Evolutionary conservation across 352 stramenopile species (phyloP).

Genomic region (Globisporangium mamillatum): DNA sequence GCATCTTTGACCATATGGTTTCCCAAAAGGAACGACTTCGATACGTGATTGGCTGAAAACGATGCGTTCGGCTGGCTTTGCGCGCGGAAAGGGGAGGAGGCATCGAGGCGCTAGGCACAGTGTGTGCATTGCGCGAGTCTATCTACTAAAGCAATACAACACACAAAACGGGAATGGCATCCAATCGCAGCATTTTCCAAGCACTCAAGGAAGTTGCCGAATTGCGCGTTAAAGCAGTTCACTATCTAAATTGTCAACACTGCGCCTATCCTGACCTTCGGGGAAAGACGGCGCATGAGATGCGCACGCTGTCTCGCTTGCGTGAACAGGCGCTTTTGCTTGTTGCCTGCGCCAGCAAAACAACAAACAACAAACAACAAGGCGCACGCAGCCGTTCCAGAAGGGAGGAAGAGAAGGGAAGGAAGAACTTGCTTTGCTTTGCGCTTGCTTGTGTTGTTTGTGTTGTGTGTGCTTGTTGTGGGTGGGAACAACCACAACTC

Average conservation of each 20-base stretch:
- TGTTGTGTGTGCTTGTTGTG: neutral
- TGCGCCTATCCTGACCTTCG: neutral
- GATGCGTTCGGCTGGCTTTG: neutral
- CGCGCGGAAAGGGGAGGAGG: neutral
- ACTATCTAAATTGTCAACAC: neutral
- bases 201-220: no score
- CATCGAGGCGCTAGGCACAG: neutral
- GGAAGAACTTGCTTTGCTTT: neutral
- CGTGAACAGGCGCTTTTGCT: neutral
- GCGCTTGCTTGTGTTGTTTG: neutral
- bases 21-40: neutral
- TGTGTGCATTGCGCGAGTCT: no score
- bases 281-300: neutral
- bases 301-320: neutral
- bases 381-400: neutral
- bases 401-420: neutral
- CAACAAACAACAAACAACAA: neutral
- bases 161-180: no score
- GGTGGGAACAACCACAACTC: constrained; percentile 4
- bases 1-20: neutral
- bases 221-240: no score
- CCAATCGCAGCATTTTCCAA: no score
- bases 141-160: no score
- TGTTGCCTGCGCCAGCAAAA: neutral
- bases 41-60: neutral